phyloP scores from a whole-genome alignment of 345 rosid genomes.

The Eucalyptus virginea region DNA sequence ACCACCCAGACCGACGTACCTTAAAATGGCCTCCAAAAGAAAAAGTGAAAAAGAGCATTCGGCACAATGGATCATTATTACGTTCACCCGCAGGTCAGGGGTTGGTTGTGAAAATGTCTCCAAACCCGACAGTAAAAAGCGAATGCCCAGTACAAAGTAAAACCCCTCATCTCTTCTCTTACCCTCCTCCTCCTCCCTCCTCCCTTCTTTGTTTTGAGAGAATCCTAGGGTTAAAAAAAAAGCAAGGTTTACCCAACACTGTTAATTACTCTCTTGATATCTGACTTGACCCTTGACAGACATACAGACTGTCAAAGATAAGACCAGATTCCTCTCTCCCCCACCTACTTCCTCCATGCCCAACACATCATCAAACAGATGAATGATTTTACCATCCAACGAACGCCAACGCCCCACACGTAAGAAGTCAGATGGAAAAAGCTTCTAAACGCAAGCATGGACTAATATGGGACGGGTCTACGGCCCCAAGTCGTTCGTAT shows the following conservation, averaged over 20 bases:
- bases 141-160: background rate
- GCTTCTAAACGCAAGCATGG: background rate
- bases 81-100: background rate
- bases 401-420: background rate
- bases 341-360: background rate
- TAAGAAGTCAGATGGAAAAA: background rate
- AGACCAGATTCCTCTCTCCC: background rate
- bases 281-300: background rate
- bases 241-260: background rate
- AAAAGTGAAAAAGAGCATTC: background rate
- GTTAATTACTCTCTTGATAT: background rate
- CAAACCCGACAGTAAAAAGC: background rate
- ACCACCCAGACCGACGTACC: background rate
- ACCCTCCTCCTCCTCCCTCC: background rate
- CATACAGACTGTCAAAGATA: background rate
- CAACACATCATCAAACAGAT: background rate
- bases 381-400: background rate
- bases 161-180: background rate
- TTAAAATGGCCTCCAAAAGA: background rate
- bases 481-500: background rate
- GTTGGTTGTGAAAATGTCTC: background rate
- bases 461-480: background rate
- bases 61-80: background rate
- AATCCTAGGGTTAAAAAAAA: background rate
- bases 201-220: background rate